These are phyloP conservation scores for Komagataea norvegica DNA, from an alignment of 1,139 yeast species.

Conservation along the genomic window DNA sequence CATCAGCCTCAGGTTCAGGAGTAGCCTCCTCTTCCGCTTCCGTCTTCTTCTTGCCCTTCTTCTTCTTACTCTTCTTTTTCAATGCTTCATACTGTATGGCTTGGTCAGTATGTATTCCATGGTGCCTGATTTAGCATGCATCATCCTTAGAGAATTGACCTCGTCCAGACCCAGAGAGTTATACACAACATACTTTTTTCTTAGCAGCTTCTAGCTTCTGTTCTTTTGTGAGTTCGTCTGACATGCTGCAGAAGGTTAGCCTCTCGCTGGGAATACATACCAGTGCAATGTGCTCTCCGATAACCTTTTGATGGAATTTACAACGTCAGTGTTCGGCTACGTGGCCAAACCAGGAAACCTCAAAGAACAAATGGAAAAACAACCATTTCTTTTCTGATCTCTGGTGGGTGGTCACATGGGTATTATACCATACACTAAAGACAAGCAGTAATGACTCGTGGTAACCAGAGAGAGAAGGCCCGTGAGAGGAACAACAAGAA, in stretches of 20 bases:
- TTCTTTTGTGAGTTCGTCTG: slow-evolving; percentile 27
- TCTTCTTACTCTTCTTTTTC: slow-evolving; percentile 54
- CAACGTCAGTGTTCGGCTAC: too few relatives aligned
- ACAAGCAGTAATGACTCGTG: slow-evolving; percentile 99
- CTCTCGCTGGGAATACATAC: too few relatives aligned
- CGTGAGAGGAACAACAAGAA: slow-evolving; percentile 85
- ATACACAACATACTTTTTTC: slow-evolving; percentile 46
- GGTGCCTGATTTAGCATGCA: too few relatives aligned
- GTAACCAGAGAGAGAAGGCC: slow-evolving; percentile 94
- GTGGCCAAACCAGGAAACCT: too few relatives aligned
- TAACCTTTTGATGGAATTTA: too few relatives aligned
- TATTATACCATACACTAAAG: too few relatives aligned
- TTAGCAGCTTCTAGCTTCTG: slow-evolving; percentile 62
- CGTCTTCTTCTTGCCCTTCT: slow-evolving; percentile 35
- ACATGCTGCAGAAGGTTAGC: slow-evolving; percentile 2
- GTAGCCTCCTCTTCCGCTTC: slow-evolving; percentile 21
- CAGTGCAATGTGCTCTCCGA: too few relatives aligned
- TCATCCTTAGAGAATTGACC: too few relatives aligned
- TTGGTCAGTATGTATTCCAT: slow-evolving; percentile 9
- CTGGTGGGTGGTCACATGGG: too few relatives aligned
- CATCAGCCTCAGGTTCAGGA: slow-evolving; percentile 13
- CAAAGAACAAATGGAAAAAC: too few relatives aligned
- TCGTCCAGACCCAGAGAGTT: too few relatives aligned
- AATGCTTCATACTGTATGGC: slow-evolving; percentile 45
- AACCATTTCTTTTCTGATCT: too few relatives aligned